Conservation (phyloP, 1,139 yeast species). For the Yamadazyma buinensis region DNA sequence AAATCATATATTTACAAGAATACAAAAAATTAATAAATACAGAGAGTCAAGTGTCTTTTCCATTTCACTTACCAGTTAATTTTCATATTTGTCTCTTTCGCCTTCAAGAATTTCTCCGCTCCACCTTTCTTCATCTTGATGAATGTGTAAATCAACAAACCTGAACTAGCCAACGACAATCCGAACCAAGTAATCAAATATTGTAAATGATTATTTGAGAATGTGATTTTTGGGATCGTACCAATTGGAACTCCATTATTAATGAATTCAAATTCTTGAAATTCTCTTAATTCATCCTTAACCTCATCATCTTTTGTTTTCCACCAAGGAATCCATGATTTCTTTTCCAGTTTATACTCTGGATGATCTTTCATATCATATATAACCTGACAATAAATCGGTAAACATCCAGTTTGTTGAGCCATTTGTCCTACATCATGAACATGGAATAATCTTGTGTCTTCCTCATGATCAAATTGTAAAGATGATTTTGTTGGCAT, state of each 20-base stretch:
- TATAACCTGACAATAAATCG: constrained; percentile 75
- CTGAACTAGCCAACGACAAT: constrained; percentile 64
- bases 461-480: constrained; percentile 71
- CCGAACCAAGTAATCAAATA: constrained; percentile 96
- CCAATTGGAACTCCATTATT: constrained; percentile 91
- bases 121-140: constrained; percentile 29
- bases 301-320: background rate
- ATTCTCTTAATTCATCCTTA: constrained; percentile 32
- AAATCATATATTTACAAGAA: background rate
- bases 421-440: constrained; percentile 86
- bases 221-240: constrained; percentile 68
- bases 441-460: constrained; percentile 60
- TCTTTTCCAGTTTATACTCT: constrained; percentile 32
- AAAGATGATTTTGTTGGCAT: constrained; percentile 69
- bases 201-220: constrained; percentile 87
- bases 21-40: background rate
- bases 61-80: constrained; percentile 13
- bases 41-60: background rate
- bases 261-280: constrained; percentile 50
- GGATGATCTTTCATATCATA: constrained; percentile 62
- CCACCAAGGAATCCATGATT: constrained; percentile 3
- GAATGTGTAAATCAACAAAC: constrained; percentile 46
- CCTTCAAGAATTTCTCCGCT: constrained; percentile 41
- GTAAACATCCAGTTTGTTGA: constrained; percentile 58
- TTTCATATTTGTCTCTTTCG: constrained; percentile 39